phyloP scores from a whole-genome alignment of 495 filamentous ascomycete species.

The Podospora appendiculata region DNA sequence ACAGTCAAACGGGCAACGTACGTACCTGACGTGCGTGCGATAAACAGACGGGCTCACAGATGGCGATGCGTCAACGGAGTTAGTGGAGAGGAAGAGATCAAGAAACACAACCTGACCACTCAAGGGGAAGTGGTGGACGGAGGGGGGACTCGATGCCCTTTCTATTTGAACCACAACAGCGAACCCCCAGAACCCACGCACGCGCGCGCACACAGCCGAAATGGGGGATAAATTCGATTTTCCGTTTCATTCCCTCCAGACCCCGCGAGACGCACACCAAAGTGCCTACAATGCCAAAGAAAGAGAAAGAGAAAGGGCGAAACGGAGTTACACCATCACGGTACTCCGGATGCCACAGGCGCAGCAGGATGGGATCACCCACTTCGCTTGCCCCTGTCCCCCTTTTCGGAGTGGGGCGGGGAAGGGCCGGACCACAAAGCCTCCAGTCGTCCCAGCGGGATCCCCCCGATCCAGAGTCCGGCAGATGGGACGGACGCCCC shows the following conservation, averaged over 20 bases:
- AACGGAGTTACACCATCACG: conserved; percentile 10
- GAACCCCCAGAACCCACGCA: too few relatives aligned
- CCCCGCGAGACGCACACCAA: too few relatives aligned
- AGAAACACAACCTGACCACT: too few relatives aligned
- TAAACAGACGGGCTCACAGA: too few relatives aligned
- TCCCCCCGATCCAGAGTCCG: conserved; percentile 12
- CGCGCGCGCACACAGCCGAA: not conserved
- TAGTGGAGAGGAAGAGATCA: too few relatives aligned
- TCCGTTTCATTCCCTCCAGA: too few relatives aligned
- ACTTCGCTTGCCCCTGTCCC: not conserved
- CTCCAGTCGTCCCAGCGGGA: conserved; percentile 1
- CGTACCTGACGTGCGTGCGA: too few relatives aligned
- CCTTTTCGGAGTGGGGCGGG: conserved; percentile 16
- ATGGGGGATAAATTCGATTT: not conserved
- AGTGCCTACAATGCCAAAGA: not conserved
- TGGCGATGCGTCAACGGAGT: too few relatives aligned
- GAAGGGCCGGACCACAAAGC: conserved; percentile 4
- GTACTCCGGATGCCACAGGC: conserved; percentile 8
- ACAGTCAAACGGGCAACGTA: too few relatives aligned
- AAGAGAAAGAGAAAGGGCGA: not conserved
- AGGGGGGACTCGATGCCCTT: too few relatives aligned
- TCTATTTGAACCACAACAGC: too few relatives aligned
- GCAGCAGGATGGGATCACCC: not conserved
- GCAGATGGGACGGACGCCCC: not conserved
- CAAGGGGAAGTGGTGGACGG: too few relatives aligned